Evolutionary conservation across 2,329 filamentous ascomycete species (phyloP).

Genomic region (Mycosphaerella arachidis): DNA sequence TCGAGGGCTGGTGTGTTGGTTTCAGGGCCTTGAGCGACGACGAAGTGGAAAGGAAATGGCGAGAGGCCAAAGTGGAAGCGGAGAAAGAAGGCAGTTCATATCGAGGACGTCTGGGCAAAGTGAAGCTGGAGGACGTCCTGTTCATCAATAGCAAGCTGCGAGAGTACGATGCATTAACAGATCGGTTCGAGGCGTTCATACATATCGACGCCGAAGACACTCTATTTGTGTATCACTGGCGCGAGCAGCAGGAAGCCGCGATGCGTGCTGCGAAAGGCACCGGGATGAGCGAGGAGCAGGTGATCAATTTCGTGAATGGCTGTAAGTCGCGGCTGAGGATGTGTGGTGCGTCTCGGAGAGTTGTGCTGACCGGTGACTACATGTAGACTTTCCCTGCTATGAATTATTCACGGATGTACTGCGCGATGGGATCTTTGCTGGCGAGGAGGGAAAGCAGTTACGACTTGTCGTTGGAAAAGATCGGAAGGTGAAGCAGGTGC

Average conservation of each 20-base stretch:
- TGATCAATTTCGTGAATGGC: slow-evolving; percentile 68
- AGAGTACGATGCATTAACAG: slow-evolving; percentile 56
- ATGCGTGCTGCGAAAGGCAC: slow-evolving; percentile 62
- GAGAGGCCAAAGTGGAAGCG: slow-evolving; percentile 48
- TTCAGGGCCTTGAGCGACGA: slow-evolving; percentile 63
- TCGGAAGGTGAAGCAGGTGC: slow-evolving; percentile 37
- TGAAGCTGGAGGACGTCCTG: slow-evolving; percentile 52
- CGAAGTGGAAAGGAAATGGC: slow-evolving; percentile 52
- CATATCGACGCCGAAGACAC: slow-evolving; percentile 69
- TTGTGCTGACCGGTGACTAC: not conserved
- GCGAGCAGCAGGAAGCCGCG: slow-evolving; percentile 71
- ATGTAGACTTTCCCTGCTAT: slow-evolving; percentile 50
- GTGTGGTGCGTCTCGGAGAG: not conserved
- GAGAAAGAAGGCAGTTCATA: slow-evolving; percentile 36
- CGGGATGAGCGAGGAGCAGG: slow-evolving; percentile 79
- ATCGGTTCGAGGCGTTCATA: slow-evolving; percentile 59
- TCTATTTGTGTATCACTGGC: slow-evolving; percentile 78
- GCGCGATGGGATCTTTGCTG: slow-evolving; percentile 46
- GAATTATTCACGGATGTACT: slow-evolving; percentile 51
- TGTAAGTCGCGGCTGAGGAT: slow-evolving; percentile 39
- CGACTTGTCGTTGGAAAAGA: slow-evolving; percentile 48
- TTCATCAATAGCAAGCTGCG: slow-evolving; percentile 57
- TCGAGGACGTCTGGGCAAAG: slow-evolving; percentile 49
- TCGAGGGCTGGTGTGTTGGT: slow-evolving; percentile 89
- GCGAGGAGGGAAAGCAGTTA: slow-evolving; percentile 44